These are phyloP conservation scores for Eucalyptus microcorys DNA, from an alignment of 345 rosid species.

Conservation along the genomic window DNA sequence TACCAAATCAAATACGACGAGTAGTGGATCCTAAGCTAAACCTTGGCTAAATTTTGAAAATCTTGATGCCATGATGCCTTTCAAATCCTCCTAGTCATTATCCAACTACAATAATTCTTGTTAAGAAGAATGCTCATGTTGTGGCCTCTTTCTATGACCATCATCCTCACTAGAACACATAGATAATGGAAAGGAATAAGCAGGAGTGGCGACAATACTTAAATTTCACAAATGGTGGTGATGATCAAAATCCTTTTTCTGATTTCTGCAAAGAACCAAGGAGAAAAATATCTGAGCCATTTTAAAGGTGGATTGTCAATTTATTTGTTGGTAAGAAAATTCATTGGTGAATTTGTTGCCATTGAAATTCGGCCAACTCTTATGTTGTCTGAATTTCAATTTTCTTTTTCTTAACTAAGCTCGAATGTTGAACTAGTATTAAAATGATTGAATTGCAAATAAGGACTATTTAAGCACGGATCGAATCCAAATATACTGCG, in stretches of 20 bases:
- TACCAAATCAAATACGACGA: neutral
- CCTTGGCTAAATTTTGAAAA: neutral
- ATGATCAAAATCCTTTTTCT: neutral
- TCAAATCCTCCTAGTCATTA: neutral
- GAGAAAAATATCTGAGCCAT: neutral
- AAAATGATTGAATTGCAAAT: neutral
- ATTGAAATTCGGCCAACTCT: neutral
- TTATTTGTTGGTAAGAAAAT: neutral
- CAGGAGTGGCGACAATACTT: too few species aligned
- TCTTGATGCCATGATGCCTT: neutral
- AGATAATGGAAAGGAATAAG: neutral
- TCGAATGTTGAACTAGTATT: neutral
- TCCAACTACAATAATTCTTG: neutral
- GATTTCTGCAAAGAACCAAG: neutral
- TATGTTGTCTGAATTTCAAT: neutral
- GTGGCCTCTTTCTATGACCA: neutral
- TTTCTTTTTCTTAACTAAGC: neutral
- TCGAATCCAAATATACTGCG: neutral
- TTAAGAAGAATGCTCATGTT: neutral
- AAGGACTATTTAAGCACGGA: neutral
- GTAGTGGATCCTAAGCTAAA: accelerated
- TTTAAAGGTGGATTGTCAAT: neutral
- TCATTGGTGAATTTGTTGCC: neutral
- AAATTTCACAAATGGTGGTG: neutral
- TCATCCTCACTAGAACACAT: neutral